Evolutionary conservation across 2,329 filamentous ascomycete species (phyloP).

Genomic region (Apiospora kogelbergensis): DNA sequence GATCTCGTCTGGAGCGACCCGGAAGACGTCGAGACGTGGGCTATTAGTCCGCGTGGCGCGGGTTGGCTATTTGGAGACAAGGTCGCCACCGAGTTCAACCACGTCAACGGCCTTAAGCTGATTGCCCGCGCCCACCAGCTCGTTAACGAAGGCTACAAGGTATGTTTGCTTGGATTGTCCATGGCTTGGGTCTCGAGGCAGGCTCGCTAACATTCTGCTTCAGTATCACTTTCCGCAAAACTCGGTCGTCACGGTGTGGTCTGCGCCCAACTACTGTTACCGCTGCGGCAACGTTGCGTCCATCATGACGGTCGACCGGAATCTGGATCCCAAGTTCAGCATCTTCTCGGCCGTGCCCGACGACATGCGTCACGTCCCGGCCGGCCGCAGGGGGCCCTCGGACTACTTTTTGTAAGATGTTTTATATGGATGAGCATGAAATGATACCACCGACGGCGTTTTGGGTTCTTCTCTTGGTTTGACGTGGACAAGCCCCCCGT

Average conservation of each 20-base stretch:
- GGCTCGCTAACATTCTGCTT: constrained; percentile 26
- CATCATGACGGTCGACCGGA: constrained; percentile 87
- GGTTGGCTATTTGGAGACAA: constrained; percentile 98
- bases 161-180: constrained; percentile 56
- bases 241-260: constrained; percentile 99
- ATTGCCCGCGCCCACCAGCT: constrained; percentile 97
- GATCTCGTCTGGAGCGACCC: constrained; percentile 98
- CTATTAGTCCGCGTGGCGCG: constrained; percentile 89
- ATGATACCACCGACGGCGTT: constrained; percentile 27
- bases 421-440: constrained; percentile 19
- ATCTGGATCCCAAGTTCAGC: constrained; percentile 86
- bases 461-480: constrained; percentile 3
- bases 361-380: constrained; percentile 76
- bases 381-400: constrained; percentile 64
- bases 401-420: constrained; percentile 66
- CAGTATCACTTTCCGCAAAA: constrained; percentile 93
- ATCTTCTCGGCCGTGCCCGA: constrained; percentile 91
- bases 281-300: constrained; percentile 95
- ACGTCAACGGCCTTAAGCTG: constrained; percentile 93
- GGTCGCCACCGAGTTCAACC: constrained; percentile 95
- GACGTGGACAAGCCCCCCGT: neutral
- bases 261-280: constrained; percentile 95
- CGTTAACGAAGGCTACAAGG: constrained; percentile 97
- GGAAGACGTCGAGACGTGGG: constrained; percentile 96
- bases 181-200: constrained; percentile 61